Evolutionary conservation across 257 asterid genomes (phyloP).

Genomic region (Henckelia pumila): DNA sequence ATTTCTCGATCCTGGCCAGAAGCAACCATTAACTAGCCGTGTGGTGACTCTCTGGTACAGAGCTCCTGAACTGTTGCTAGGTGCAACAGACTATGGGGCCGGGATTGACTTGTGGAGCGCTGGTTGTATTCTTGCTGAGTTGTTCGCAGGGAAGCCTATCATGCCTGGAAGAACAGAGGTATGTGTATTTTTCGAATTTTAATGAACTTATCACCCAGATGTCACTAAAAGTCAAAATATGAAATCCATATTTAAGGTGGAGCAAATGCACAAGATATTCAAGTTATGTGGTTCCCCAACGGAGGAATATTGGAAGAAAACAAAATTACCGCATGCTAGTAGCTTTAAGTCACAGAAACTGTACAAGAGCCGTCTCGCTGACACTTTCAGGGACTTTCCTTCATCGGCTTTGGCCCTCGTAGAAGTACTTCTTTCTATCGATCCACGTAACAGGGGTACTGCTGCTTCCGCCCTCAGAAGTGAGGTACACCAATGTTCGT

Average conservation of each 20-base stretch:
- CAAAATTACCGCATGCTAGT: conserved; percentile 71
- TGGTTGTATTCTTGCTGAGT: conserved; percentile 91
- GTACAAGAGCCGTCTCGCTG: conserved; percentile 64
- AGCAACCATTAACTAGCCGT: conserved; percentile 75
- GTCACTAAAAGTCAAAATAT: conserved; percentile 7
- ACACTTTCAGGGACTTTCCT: conserved; percentile 73
- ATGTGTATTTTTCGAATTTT: not conserved
- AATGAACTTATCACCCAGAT: not conserved
- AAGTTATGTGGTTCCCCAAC: conserved; percentile 95
- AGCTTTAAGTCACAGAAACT: conserved; percentile 65
- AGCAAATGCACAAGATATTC: conserved; percentile 94
- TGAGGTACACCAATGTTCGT: conserved; percentile 46
- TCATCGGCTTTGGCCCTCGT: conserved; percentile 67
- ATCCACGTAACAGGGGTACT: conserved; percentile 76
- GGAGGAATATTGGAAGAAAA: conserved; percentile 65
- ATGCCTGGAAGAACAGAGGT: conserved; percentile 99
- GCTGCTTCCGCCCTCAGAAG: conserved; percentile 76
- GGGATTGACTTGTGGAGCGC: conserved; percentile 92
- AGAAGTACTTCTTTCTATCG: conserved; percentile 74
- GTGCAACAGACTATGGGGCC: conserved; percentile 74
- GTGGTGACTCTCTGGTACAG: conserved; percentile 97
- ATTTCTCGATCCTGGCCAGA: conserved; percentile 46
- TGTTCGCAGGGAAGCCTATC: conserved; percentile 76
- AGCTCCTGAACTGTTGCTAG: conserved; percentile 90
- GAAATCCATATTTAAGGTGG: conserved; percentile 50